Evolutionary conservation across 2,329 filamentous ascomycete genomes (phyloP), one percentile per base, ranked within the genome.

Genomic region (Fusarium guadeloupense): DNA sequence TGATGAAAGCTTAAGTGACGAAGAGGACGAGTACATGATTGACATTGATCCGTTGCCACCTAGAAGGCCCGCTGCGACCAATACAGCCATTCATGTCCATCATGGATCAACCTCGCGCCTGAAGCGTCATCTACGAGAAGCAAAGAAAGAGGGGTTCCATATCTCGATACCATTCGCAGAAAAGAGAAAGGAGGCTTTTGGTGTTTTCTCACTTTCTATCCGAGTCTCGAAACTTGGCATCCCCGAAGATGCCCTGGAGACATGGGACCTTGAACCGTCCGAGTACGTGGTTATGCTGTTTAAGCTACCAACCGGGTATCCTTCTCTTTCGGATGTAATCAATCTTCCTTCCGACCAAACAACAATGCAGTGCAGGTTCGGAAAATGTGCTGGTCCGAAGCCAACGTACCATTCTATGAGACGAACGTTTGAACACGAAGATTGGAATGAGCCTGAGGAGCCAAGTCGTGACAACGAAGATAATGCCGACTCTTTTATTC

Each of bases 211-310:
- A 5, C 74, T 95, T 3, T 92, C 92, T 1, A 83, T 90, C 25
- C 86, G 86, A 5, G 84, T 91, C 25, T 78, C 82, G 5, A 90
- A 89, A 66, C 83, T 97, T 2, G 87, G 84, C 1, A 84, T 97
- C 12, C 89, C 91, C 0, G 82, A 89, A 31, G 90, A 93, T 69
- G 88, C 87, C 1, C 84, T 92, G 74, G 82, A 89, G 68, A 90
- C 92, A 2, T 97, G 93, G 93, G 83, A 89, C 56, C 73, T 97
- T 10, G 75, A 83, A 13, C 75, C 80, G 0, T 75, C 80, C 1
- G 88, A 93, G 28, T 93, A 94, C 68, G 74, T 96, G 33, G 83
- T 94, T 5, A 79, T 96, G 5, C 78, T 97, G 19, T 82, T 95
- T 37, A 83, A 83, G 30, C 90, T 90, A 62, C 76, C 80, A 0